Evolutionary conservation across 1,284 basidiomycete genomes (phyloP).

Genomic region (Puccinia brachypodii): DNA sequence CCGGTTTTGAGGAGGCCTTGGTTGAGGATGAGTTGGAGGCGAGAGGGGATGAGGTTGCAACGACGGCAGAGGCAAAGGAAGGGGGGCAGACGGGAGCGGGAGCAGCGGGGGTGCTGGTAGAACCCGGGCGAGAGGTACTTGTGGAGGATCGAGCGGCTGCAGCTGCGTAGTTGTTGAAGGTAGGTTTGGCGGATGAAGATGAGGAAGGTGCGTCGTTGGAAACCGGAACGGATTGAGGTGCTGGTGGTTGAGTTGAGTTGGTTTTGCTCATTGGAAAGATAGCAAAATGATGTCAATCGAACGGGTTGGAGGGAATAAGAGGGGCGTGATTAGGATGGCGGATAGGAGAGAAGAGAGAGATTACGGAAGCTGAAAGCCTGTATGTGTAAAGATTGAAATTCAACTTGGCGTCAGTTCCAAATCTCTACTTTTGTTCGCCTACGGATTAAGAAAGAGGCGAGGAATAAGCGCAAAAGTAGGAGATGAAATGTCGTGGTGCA

Average conservation of each 20-base stretch:
- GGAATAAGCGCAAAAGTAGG: no score
- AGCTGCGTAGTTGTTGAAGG: constrained; percentile 48
- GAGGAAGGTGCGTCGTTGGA: constrained; percentile 39
- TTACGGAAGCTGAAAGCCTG: not conserved
- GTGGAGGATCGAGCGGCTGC: constrained; percentile 44
- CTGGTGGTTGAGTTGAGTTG: constrained; percentile 45
- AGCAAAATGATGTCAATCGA: not conserved
- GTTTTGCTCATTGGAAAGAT: constrained; percentile 49
- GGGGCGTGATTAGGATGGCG: not conserved
- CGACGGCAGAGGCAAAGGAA: constrained; percentile 44
- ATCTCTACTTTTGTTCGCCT: no score
- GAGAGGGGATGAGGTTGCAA: constrained; percentile 24
- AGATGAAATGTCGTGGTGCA: no score
- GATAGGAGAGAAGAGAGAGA: constrained; percentile 15
- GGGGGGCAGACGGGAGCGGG: not conserved
- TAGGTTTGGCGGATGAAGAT: constrained; percentile 31
- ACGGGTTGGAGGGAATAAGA: not conserved
- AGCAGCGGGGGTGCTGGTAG: constrained; percentile 8
- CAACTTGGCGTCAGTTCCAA: no score
- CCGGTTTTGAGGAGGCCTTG: not conserved
- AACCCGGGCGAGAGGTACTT: constrained; percentile 10
- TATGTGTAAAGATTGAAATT: no score
- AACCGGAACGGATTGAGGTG: constrained; percentile 44
- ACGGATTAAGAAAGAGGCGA: no score
- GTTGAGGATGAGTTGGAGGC: constrained; percentile 8